phyloP scores from a whole-genome alignment of 805 yeast genomes.

The Starmerella ratchasimensis region DNA sequence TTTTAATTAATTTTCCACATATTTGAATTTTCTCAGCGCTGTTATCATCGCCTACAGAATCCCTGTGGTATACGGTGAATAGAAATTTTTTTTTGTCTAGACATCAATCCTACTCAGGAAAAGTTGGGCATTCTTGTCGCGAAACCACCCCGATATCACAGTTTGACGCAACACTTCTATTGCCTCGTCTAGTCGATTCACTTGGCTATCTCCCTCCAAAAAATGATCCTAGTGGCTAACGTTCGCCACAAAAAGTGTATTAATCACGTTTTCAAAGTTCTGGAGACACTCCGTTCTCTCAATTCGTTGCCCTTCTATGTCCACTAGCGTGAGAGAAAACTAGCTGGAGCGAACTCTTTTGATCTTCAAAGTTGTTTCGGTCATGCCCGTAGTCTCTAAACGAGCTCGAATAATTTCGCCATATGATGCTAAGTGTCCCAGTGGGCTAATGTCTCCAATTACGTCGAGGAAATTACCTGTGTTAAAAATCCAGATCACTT shows the following conservation, averaged over 20 bases:
- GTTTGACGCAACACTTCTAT: slow-evolving; percentile 69
- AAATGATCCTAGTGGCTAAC: slow-evolving; percentile 86
- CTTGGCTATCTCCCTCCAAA: slow-evolving; percentile 77
- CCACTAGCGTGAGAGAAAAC: no score
- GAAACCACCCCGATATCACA: slow-evolving; percentile 76
- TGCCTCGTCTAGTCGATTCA: slow-evolving; percentile 84
- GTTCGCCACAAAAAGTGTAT: slow-evolving; percentile 77
- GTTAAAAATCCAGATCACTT: no score
- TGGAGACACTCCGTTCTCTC: slow-evolving; percentile 97
- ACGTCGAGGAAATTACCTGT: no score
- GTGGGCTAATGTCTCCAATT: no score
- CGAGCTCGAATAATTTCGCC: slow-evolving; percentile 80
- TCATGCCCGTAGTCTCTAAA: slow-evolving; percentile 89
- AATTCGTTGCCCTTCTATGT: slow-evolving; percentile 95
- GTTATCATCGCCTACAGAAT: no score
- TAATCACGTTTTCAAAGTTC: slow-evolving; percentile 82
- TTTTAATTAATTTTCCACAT: no score
- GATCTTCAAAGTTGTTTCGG: slow-evolving; percentile 68
- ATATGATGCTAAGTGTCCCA: slow-evolving; percentile 64
- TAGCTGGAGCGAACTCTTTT: slow-evolving; percentile 49
- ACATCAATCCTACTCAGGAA: slow-evolving; percentile 82
- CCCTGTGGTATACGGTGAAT: slow-evolving; percentile 49
- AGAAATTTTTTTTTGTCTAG: slow-evolving; percentile 52
- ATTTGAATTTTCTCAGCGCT: no score
- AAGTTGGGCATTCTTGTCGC: slow-evolving; percentile 71